Evolutionary conservation across 2,329 filamentous ascomycete genomes (phyloP), one percentile per base, ranked within the genome.

Genomic region (Didymella sp.): DNA sequence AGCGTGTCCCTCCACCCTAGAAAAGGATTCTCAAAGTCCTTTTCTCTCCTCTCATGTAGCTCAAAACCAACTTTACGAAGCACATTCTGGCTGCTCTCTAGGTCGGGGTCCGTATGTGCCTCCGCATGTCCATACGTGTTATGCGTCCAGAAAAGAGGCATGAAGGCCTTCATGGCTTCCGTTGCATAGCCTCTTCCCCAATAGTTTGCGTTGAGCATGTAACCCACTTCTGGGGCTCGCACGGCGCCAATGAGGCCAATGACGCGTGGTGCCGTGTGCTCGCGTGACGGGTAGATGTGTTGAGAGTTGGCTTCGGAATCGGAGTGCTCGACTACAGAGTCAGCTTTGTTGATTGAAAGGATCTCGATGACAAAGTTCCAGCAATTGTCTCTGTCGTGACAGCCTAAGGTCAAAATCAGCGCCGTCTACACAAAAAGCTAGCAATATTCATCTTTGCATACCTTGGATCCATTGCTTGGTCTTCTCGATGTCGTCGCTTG

Each of bases 301-400:
- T 17, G 13, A 17, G 21, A 17, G 27, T 2, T 25, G 7, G 31
- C 19, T 27, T 45, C 25, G 31, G 30, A 9, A 19, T 46, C 46
- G 15, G 17, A 13, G 35, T 44, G 47, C 22, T 40, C 46, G 12
- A 37, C 25, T 15, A 40, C 41, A 1, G 42, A 38, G 15, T 45
- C 42, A 15, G 53, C 46, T 27, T 51, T 51, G 31, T 15, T 42
- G 28, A 42, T 44, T 15, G 50, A 33, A 1, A 71, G 66, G 19
- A 87, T 69, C 60, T 84, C 80, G 54, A 89, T 80, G 60, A 81
- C 79, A 62, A 81, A 86, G 69, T 87, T 84, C 79, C 83, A 89
- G 27, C 79, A 82, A 43, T 76, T 69, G 11, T 67, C 56, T 38
- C 55, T 66, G 50, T 55, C 70, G 63, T 63, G 74, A 60, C 63